A percentile compares a stretch with the other conserved stretches of the same genome.
These are phyloP conservation scores for Cydonia oblonga DNA, from an alignment of 331 rosid species.

Conservation along the genomic window DNA sequence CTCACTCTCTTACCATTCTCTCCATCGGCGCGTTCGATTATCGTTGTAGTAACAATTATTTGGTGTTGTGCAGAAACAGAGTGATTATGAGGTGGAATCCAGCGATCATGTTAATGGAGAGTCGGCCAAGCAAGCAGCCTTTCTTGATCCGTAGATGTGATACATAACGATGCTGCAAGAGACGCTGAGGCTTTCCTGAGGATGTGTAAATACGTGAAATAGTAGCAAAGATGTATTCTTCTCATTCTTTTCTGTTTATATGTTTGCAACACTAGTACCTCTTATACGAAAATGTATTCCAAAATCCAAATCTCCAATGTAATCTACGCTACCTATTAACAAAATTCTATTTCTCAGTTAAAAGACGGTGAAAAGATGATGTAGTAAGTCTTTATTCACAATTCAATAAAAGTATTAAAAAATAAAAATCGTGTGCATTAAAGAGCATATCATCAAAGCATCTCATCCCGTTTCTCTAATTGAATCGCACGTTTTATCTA, in stretches of 20 bases:
- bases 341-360: no score
- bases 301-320: conserved; percentile 31
- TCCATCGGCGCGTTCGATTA: neutral
- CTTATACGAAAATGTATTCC: conserved; percentile 5
- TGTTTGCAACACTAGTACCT: conserved; percentile 34
- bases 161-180: neutral
- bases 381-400: neutral
- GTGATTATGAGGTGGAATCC: conserved; percentile 15
- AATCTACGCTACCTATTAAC: neutral
- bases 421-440: no score
- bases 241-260: conserved; percentile 85
- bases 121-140: conserved; percentile 44
- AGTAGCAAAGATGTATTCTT: conserved; percentile 31
- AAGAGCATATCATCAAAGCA: no score
- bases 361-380: neutral
- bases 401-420: no score
- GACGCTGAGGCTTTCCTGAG: neutral
- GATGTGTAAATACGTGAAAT: conserved; percentile 42
- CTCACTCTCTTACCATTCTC: neutral
- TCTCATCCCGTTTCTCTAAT: no score
- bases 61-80: conserved; percentile 35
- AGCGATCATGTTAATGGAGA: conserved; percentile 37
- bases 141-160: conserved; percentile 43
- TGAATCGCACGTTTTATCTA: no score
- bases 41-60: neutral